phyloP scores from a whole-genome alignment of 352 stramenopile species.

The Paralagenidium karlingii region DNA sequence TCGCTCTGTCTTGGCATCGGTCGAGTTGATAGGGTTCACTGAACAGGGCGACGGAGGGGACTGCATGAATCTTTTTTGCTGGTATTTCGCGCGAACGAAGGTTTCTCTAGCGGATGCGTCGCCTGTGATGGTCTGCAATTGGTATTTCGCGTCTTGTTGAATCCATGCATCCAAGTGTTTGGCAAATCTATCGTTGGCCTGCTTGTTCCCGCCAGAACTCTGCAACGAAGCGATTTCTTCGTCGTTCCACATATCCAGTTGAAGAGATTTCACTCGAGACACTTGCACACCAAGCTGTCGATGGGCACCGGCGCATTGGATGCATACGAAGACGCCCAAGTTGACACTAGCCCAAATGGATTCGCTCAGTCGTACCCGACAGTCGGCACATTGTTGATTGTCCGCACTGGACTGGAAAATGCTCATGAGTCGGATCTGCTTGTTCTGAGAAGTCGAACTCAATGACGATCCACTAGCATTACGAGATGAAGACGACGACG shows the following conservation, averaged over 20 bases:
- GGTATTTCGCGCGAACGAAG: slow-evolving; percentile 60
- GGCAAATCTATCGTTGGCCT: slow-evolving; percentile 35
- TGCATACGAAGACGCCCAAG: slow-evolving; percentile 90
- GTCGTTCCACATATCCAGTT: slow-evolving; percentile 64
- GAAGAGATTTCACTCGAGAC: slow-evolving; percentile 74
- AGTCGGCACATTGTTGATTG: slow-evolving; percentile 77
- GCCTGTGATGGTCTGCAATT: slow-evolving; percentile 23
- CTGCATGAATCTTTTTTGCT: slow-evolving; percentile 32
- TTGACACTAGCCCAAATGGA: slow-evolving; percentile 92
- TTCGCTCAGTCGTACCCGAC: slow-evolving; percentile 38
- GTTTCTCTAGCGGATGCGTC: slow-evolving; percentile 26
- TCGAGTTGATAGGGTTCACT: slow-evolving; percentile 2
- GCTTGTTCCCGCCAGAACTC: slow-evolving; percentile 42
- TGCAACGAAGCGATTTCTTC: slow-evolving; percentile 62
- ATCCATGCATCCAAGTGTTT: slow-evolving; percentile 47
- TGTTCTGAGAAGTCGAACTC: too few species aligned
- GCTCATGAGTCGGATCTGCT: not conserved
- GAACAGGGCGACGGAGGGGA: slow-evolving; percentile 35
- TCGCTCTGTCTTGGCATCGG: not conserved
- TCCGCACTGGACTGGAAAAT: slow-evolving; percentile 35
- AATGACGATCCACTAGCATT: too few species aligned
- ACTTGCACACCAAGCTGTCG: slow-evolving; percentile 92
- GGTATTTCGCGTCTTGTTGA: slow-evolving; percentile 17
- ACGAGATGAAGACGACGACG: too few species aligned
- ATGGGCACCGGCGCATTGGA: slow-evolving; percentile 92